Base-by-base conservation (phyloP, 306 rosid genomes). In the Luffa aegyptiaca region DNA sequence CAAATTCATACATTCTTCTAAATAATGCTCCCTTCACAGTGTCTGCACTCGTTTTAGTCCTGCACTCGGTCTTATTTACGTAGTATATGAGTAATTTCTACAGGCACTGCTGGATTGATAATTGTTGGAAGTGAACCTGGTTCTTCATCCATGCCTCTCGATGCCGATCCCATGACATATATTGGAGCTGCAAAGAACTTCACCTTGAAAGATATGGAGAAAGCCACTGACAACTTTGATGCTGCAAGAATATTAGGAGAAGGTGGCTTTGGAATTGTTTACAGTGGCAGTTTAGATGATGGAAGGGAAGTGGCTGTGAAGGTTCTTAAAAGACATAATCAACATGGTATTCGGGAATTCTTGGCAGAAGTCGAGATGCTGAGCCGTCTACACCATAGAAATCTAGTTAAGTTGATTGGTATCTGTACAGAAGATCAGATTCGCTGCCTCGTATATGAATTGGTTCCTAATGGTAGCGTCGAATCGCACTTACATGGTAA, bases 291-390 rank as follows among this genome's bases (percentile, higher is more conserved):
- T 82, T 82, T 95, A 20, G 88, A 90, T 72, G 96, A 95, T 86
- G 96, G 97, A 85, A 91, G 90, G 85, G 82, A 91, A 59, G 93
- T 93, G 68, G 99, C 99, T 21, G 97, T 95, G 82, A 95, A 95
- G 87, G 82, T 93, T 81, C 99, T 95, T 75, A 95, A 95, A 84
- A 86, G 97, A 88, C 90, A 91, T 39, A 90, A 91, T 89, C 97
- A 81, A 41, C 97, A 81, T 16, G 97, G 99, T 79, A 90, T 88
- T 75, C 92, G 93, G 21, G 99, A 95, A 83, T 95, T 95, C 88
- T 86, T 95, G 86, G 99, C 99, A 7, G 99, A 95, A 90, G 94
- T 95, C 17, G 97, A 95, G 84, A 95, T 95, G 99, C 96, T 95
- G 80, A 86, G 97, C 85, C 99, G 97, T 37, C 84, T 95, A 26